Conservation (phyloP, 768 basidiomycete genomes). For the Steccherinum ochraceum region DNA sequence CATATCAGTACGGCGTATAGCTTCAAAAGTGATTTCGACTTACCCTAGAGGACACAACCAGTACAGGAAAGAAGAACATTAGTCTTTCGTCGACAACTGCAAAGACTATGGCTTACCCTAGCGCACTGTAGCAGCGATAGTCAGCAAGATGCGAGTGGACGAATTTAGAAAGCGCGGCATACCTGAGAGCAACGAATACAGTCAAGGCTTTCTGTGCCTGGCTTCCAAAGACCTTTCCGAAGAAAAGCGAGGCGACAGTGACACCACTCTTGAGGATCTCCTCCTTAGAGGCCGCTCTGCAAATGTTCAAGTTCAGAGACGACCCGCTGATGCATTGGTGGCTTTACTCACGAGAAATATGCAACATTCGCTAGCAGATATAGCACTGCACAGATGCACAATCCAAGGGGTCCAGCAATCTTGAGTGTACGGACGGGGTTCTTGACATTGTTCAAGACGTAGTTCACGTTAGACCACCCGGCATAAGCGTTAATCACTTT, state of each 20-base stretch:
- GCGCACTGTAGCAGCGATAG: slow-evolving; percentile 18
- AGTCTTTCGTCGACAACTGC: too few relatives aligned
- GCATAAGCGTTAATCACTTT: slow-evolving; percentile 44
- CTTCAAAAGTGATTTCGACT: not conserved
- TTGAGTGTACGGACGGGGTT: slow-evolving; percentile 55
- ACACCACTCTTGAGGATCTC: slow-evolving; percentile 43
- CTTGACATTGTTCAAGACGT: slow-evolving; percentile 55
- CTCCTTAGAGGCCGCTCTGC: slow-evolving; percentile 37
- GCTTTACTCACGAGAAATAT: slow-evolving; percentile 46
- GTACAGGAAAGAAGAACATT: too few relatives aligned
- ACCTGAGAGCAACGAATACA: slow-evolving; percentile 54
- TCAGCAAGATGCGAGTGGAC: too few relatives aligned
- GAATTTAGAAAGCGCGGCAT: not conserved
- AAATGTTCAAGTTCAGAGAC: too few relatives aligned
- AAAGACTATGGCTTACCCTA: slow-evolving; percentile 15
- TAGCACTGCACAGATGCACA: slow-evolving; percentile 44
- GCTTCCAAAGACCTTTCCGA: slow-evolving; percentile 50
- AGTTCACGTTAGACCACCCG: slow-evolving; percentile 54
- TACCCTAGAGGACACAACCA: too few relatives aligned
- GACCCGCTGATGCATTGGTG: too few relatives aligned
- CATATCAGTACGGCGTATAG: not conserved
- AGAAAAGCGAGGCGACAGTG: slow-evolving; percentile 57
- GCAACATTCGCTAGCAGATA: slow-evolving; percentile 55
- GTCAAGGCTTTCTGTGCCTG: slow-evolving; percentile 48
- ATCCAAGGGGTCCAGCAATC: slow-evolving; percentile 53